Conservation (phyloP, 192 early-diverging fungal genomes). For the Irineochytrium annulatum region DNA sequence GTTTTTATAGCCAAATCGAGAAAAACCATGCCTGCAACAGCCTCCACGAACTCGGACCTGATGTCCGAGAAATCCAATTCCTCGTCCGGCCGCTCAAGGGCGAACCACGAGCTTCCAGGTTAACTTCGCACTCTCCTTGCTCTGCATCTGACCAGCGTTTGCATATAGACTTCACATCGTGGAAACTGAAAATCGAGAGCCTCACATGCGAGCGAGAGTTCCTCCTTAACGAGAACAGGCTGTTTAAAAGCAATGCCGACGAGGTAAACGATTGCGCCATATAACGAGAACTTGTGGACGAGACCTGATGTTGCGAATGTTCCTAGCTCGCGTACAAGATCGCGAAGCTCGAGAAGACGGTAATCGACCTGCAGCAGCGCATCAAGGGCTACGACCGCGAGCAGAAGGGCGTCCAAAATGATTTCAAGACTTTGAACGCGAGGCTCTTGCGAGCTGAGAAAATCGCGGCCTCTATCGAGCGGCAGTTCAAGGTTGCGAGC, state of each 20-base stretch:
- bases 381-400: constrained; percentile 7
- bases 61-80: no score
- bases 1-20: no score
- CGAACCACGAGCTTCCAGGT: constrained; percentile 24
- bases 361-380: constrained; percentile 4
- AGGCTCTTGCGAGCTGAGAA: constrained; percentile 23
- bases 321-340: constrained; percentile 17
- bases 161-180: constrained; percentile 35
- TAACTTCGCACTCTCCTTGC: no score
- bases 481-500: constrained; percentile 32
- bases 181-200: constrained; percentile 48
- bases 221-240: constrained; percentile 36
- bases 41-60: no score
- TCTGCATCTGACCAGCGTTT: not conserved
- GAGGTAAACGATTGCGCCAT: constrained; percentile 11
- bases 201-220: constrained; percentile 39
- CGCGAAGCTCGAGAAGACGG: constrained; percentile 8
- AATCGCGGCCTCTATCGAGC: constrained; percentile 44
- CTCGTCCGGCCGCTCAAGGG: no score
- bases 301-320: not conserved
- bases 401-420: constrained; percentile 10
- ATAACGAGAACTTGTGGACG: no score
- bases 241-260: constrained; percentile 22
- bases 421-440: constrained; percentile 16
- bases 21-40: no score